A percentile compares a stretch with the other conserved stretches of the same genome.
Evolutionary conservation across 257 asterid genomes (phyloP).

Genomic region (Catharanthus roseus): DNA sequence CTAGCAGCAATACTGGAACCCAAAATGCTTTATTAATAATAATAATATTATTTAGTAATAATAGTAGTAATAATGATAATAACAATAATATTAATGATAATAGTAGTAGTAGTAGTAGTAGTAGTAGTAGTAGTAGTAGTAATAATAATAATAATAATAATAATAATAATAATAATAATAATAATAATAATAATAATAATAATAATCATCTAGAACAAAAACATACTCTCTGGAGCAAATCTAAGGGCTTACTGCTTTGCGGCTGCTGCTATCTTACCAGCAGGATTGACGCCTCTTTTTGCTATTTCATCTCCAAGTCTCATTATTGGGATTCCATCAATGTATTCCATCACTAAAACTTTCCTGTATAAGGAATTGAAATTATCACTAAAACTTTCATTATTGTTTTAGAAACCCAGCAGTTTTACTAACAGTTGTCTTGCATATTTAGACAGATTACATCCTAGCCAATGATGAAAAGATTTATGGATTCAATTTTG

Average conservation of each 20-base stretch:
- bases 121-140: too few relatives aligned
- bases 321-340: conserved; percentile 87
- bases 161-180: too few relatives aligned
- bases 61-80: too few relatives aligned
- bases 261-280: conserved; percentile 78
- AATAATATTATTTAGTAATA: too few relatives aligned
- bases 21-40: background rate
- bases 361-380: conserved; percentile 41
- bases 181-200: too few relatives aligned
- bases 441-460: too few relatives aligned
- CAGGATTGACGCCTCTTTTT: conserved; percentile 88
- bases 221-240: conserved; percentile 43
- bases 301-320: conserved; percentile 93
- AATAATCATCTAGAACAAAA: conserved; percentile 12
- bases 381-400: too few relatives aligned
- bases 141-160: too few relatives aligned
- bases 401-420: background rate
- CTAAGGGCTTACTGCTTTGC: conserved; percentile 91
- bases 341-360: conserved; percentile 89
- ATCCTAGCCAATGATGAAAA: background rate
- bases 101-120: too few relatives aligned
- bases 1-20: background rate
- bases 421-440: background rate
- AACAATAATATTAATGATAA: too few relatives aligned
- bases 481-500: too few relatives aligned